Base-by-base conservation (phyloP, 805 yeast genomes). In the Priceomyces haplophilus region DNA sequence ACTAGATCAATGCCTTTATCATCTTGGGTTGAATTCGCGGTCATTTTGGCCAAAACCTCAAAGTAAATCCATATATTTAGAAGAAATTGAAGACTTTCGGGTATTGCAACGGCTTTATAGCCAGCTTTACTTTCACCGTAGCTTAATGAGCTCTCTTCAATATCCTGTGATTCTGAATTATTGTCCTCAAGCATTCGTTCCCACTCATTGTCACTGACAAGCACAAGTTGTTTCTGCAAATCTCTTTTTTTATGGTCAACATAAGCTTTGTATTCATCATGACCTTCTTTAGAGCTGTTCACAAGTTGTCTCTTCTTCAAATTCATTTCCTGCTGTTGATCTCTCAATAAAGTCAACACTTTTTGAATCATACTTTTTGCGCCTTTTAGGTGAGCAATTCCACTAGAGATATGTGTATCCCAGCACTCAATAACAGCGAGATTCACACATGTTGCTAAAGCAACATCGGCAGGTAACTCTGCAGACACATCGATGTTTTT, bases 1-100 rank as follows among this genome's bases (percentile, higher is more conserved):
- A 68, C 73, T 29, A 67, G 54, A 42, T 69, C 73, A 13, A 68
- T 58, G 0, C 74, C 74, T 40, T 64, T 67, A 42, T 65, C 71
- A 44, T 77, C 79, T 12, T 66, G 65, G 17, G 62, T 69, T 6
- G 67, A 61, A 41, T 73, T 76, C 19, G 82, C 72, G 0, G 87
- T 80, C 74, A 83, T 74, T 44, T 83, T 76, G 1, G 86, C 80
- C 44, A 83, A 59, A 3, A 82, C 86, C 57, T 83, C 87, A 50
- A 79, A 74, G 56, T 83, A 83, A 34, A 81, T 67, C 81, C 85
- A 83, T n/a, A 78, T 72, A 52, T 82, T 80, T 61, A 78, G 78
- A 32, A 80, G 60, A 43, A 77, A 77, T 47, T 71, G 79, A 18
- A 80, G 61, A 32, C 67, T 71, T 41, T 64, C 64, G 3, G 77